Percentiles rank a stretch among this genome's conserved stretches.
Evolutionary conservation across 2,329 filamentous ascomycete species (phyloP).

Genomic region (Pseudogymnoascus sp.): DNA sequence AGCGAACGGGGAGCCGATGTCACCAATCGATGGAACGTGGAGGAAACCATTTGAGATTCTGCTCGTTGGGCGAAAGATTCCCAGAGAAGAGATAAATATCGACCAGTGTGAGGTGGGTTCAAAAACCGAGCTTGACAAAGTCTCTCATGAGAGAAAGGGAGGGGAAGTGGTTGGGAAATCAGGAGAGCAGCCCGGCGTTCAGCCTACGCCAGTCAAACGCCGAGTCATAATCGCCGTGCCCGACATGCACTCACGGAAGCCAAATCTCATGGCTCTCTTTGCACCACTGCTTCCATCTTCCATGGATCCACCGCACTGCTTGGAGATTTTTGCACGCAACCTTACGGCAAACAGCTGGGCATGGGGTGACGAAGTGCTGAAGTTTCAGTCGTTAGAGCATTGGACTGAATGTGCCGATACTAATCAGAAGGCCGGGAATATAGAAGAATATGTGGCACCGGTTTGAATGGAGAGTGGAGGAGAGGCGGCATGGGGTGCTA

Average conservation of each 20-base stretch:
- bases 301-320: constrained; percentile 39
- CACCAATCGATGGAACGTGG: constrained; percentile 50
- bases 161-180: not conserved
- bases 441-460: not conserved
- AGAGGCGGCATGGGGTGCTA: not conserved
- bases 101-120: not conserved
- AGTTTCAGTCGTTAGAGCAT: constrained; percentile 53
- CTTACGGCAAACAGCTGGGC: constrained; percentile 68
- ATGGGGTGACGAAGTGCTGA: constrained; percentile 67
- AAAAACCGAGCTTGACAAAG: not conserved
- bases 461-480: not conserved
- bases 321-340: constrained; percentile 73
- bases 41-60: constrained; percentile 71
- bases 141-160: not conserved
- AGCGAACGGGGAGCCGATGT: constrained; percentile 52
- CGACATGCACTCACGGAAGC: constrained; percentile 72
- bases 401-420: constrained; percentile 33
- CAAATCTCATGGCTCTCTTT: constrained; percentile 56
- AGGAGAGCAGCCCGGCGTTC: constrained; percentile 25
- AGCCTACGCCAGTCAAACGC: constrained; percentile 27
- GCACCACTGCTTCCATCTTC: constrained; percentile 40
- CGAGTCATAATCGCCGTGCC: constrained; percentile 62
- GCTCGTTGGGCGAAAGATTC: constrained; percentile 42
- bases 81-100: constrained; percentile 9
- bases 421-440: not conserved